Evolutionary conservation across 1,139 yeast genomes (phyloP).

Genomic region (Candida mesenterica): DNA sequence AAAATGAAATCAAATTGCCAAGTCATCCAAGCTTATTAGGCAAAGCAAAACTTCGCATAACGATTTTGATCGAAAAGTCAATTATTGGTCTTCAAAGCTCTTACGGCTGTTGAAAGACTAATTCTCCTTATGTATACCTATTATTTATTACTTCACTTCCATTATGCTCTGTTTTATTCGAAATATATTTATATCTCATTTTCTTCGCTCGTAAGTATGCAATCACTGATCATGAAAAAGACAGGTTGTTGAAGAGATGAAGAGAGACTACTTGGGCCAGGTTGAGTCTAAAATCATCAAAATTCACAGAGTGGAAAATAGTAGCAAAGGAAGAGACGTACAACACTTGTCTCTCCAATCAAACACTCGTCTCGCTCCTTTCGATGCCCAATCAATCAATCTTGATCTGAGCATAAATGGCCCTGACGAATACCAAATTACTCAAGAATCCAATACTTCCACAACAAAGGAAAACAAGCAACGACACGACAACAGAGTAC

Average conservation of each 20-base stretch:
- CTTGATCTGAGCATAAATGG: conserved; percentile 80
- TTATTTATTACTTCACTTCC: conserved; percentile 1
- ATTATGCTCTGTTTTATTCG: conserved; percentile 1
- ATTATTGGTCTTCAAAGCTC: too few relatives aligned
- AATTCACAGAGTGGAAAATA: too few relatives aligned
- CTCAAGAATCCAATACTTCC: conserved; percentile 87
- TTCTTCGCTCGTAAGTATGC: too few relatives aligned
- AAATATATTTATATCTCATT: neutral
- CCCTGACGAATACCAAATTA: conserved; percentile 70
- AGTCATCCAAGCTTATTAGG: too few relatives aligned
- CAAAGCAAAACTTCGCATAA: too few relatives aligned
- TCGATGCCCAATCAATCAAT: conserved; percentile 48
- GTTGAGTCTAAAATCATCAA: too few relatives aligned
- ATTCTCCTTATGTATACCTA: neutral
- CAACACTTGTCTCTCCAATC: neutral
- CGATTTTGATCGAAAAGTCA: neutral
- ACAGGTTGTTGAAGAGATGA: too few relatives aligned
- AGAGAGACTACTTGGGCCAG: too few relatives aligned
- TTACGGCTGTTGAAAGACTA: too few relatives aligned
- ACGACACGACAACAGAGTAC: conserved; percentile 74
- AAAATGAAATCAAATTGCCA: too few relatives aligned
- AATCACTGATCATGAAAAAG: too few relatives aligned
- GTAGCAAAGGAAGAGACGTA: too few relatives aligned
- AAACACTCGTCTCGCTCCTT: neutral
- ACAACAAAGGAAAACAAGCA: conserved; percentile 74